phyloP scores from a whole-genome alignment of 352 stramenopile species.

The Pythium biforme region DNA sequence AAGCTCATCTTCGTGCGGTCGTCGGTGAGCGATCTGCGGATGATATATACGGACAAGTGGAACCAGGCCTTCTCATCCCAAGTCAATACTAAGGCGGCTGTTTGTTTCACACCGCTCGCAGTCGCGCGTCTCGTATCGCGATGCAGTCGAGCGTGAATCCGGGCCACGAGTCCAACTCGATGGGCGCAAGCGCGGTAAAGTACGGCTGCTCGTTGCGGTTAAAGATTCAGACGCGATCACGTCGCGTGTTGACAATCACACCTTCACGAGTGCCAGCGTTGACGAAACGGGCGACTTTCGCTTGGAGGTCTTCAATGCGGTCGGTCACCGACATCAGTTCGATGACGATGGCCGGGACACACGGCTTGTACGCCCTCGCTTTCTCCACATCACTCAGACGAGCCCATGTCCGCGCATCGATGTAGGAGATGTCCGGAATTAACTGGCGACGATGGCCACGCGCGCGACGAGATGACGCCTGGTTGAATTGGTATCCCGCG shows the following conservation, averaged over 20 bases:
- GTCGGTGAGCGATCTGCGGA: too few relatives aligned
- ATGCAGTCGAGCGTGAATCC: constrained; percentile 32
- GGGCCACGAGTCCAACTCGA: constrained; percentile 35
- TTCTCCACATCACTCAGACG: constrained; percentile 11
- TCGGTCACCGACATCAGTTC: constrained; percentile 24
- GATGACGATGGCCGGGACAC: constrained; percentile 20
- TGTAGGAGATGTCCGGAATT: constrained; percentile 22
- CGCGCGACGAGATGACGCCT: constrained; percentile 2
- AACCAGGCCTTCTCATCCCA: constrained; percentile 82
- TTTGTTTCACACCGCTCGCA: neutral
- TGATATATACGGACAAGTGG: constrained; percentile 88
- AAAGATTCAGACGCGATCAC: constrained; percentile 27
- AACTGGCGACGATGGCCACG: constrained; percentile 10
- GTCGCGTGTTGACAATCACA: constrained; percentile 27
- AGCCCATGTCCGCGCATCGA: constrained; percentile 16
- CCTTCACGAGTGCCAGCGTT: constrained; percentile 30
- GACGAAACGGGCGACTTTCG: constrained; percentile 26
- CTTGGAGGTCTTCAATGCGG: constrained; percentile 21
- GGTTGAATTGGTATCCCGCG: constrained; percentile 17
- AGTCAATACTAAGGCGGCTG: constrained; percentile 49
- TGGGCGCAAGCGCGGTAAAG: constrained; percentile 22
- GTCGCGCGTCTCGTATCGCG: constrained; percentile 18
- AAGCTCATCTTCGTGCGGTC: too few relatives aligned
- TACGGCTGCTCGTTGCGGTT: constrained; percentile 23
- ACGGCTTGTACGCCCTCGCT: constrained; percentile 8